Percentiles rank a stretch among this genome's conserved stretches.
phyloP scores from a whole-genome alignment of 768 basidiomycete genomes.

The Royoungia palumana region DNA sequence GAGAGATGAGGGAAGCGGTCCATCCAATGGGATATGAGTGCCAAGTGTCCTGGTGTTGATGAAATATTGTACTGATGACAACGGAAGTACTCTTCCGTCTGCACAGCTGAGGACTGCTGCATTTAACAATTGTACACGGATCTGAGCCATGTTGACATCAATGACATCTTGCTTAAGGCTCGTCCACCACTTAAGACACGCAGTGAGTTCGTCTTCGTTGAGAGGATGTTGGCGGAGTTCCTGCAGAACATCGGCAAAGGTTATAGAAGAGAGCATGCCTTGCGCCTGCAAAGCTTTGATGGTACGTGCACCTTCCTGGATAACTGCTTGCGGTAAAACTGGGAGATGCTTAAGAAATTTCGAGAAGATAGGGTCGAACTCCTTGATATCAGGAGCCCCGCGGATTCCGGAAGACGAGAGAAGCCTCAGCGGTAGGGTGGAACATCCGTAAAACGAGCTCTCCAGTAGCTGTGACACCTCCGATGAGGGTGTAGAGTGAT shows the following conservation, averaged over 20 bases:
- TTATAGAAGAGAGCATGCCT: slow-evolving; percentile 68
- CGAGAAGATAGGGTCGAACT: slow-evolving; percentile 67
- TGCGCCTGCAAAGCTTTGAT: slow-evolving; percentile 57
- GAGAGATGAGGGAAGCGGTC: slow-evolving; percentile 73
- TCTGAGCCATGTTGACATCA: slow-evolving; percentile 37
- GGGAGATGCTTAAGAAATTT: slow-evolving; percentile 79
- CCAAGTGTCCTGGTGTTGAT: slow-evolving; percentile 59
- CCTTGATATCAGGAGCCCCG: slow-evolving; percentile 61
- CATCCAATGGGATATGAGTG: slow-evolving; percentile 63
- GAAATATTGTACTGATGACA: slow-evolving; percentile 69
- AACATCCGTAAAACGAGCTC: slow-evolving; percentile 73
- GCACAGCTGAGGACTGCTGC: slow-evolving; percentile 57
- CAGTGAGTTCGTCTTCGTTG: slow-evolving; percentile 66
- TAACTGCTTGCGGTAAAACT: slow-evolving; percentile 60
- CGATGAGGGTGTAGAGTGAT: slow-evolving; percentile 79
- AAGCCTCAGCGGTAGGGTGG: slow-evolving; percentile 55
- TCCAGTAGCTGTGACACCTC: slow-evolving; percentile 73
- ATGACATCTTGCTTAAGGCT: slow-evolving; percentile 36
- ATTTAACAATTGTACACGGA: slow-evolving; percentile 62
- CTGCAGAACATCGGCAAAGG: slow-evolving; percentile 76
- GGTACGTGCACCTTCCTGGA: slow-evolving; percentile 55
- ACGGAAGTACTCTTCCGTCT: slow-evolving; percentile 58
- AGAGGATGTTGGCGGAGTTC: slow-evolving; percentile 75
- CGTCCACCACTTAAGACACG: slow-evolving; percentile 87
- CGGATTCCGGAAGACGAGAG: slow-evolving; percentile 74